Evolutionary conservation across 345 rosid species (phyloP).

Genomic region (Acer negundo): DNA sequence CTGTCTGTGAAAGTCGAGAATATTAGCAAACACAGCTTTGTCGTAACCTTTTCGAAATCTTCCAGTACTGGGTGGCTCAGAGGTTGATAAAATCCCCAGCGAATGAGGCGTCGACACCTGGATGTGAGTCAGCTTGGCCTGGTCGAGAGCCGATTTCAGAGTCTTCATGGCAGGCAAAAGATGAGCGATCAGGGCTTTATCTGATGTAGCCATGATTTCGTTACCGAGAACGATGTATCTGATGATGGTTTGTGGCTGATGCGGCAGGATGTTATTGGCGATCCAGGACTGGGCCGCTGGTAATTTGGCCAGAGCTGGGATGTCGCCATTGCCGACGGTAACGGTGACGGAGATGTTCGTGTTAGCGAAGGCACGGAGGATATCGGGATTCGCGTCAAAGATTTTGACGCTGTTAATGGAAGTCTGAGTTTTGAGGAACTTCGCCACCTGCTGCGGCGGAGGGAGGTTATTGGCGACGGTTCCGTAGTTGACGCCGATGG

Average conservation of each 20-base stretch:
- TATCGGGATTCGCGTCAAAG: constrained; percentile 75
- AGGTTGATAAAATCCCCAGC: constrained; percentile 62
- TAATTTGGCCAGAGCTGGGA: constrained; percentile 55
- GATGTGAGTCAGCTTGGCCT: constrained; percentile 51
- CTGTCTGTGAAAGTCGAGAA: constrained; percentile 65
- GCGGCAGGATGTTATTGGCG: constrained; percentile 51
- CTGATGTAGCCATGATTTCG: constrained; percentile 68
- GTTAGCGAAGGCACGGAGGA: constrained; percentile 70
- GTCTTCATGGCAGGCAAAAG: constrained; percentile 74
- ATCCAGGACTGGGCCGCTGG: constrained; percentile 65
- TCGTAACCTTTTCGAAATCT: constrained; percentile 72
- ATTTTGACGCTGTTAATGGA: constrained; percentile 66
- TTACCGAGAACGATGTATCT: constrained; percentile 73
- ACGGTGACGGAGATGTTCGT: constrained; percentile 69
- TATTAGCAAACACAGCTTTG: constrained; percentile 58
- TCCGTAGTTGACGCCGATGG: constrained; percentile 88
- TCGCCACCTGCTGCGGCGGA: constrained; percentile 62
- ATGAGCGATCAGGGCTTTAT: constrained; percentile 54
- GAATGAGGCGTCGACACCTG: constrained; percentile 77
- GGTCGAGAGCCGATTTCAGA: constrained; percentile 49
- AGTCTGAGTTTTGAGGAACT: constrained; percentile 66
- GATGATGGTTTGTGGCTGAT: constrained; percentile 50
- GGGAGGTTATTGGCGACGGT: constrained; percentile 82
- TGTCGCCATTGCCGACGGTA: constrained; percentile 70
- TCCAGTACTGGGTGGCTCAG: constrained; percentile 80